Conservation (phyloP, 2,329 filamentous ascomycete genomes). For the Orbilia quercus region DNA sequence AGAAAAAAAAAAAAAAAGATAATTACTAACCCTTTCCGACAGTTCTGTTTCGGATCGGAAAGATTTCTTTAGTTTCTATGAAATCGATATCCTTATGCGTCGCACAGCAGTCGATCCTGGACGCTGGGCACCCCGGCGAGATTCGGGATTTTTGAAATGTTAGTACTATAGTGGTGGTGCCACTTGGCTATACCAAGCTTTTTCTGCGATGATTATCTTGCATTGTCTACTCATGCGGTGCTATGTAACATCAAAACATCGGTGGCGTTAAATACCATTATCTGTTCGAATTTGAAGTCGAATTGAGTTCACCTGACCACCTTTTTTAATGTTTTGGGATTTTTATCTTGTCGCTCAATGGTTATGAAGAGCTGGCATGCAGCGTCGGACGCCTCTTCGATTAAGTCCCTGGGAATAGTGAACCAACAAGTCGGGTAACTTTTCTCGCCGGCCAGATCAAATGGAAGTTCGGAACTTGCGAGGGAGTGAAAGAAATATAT, state of each 20-base stretch:
- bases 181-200: slow-evolving; percentile 14
- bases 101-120: neutral
- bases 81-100: neutral
- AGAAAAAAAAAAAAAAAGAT: no score
- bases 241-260: slow-evolving; percentile 1
- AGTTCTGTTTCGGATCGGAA: no score
- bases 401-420: no score
- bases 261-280: neutral
- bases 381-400: no score
- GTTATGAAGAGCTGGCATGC: no score
- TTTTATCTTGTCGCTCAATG: neutral
- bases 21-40: no score
- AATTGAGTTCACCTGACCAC: neutral
- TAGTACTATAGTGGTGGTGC: slow-evolving; percentile 1
- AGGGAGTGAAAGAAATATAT: neutral
- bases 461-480: neutral
- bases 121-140: neutral
- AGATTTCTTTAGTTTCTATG: no score
- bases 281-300: neutral
- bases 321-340: neutral
- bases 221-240: neutral
- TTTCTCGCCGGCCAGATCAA: neutral
- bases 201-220: slow-evolving; percentile 11
- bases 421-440: no score
- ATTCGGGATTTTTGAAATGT: no score